These are phyloP conservation scores for Alternaria gansuensis DNA, from an alignment of 2,329 filamentous ascomycete species.

Conservation along the genomic window DNA sequence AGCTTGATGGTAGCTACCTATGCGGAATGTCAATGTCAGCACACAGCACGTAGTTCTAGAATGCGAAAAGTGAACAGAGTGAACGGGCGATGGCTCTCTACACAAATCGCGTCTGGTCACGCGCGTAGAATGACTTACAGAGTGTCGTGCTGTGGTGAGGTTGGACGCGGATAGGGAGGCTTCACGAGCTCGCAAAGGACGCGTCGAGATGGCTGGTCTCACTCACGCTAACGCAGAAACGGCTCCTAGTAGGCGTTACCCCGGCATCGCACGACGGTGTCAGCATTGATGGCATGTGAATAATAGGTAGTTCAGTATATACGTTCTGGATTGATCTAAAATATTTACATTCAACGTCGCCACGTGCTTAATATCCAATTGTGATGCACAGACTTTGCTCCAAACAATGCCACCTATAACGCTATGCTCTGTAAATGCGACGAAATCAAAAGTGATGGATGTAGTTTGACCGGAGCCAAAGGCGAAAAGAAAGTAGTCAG, in stretches of 20 bases:
- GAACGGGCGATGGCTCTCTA: not conserved
- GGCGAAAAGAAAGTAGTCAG: not conserved
- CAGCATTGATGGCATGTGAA: not conserved
- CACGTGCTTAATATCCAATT: not conserved
- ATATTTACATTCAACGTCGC: constrained; percentile 2
- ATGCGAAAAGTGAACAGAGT: not conserved
- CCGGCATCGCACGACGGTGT: not conserved
- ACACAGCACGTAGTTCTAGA: not conserved
- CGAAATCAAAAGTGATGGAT: not conserved
- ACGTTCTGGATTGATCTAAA: not conserved
- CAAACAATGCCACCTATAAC: constrained; percentile 12
- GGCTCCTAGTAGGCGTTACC: not conserved
- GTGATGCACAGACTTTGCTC: not conserved
- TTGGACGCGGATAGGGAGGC: constrained; percentile 4
- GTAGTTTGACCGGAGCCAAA: constrained; percentile 1
- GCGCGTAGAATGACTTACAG: constrained; percentile 4
- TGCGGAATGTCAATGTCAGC: not conserved
- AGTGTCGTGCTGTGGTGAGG: not conserved
- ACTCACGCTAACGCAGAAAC: constrained; percentile 25
- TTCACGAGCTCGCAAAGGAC: constrained; percentile 4
- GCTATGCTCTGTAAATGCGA: constrained; percentile 17
- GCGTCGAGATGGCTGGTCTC: constrained; percentile 7
- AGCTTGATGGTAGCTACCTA: constrained; percentile 3
- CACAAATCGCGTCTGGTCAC: not conserved
- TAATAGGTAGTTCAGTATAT: not conserved